These are phyloP conservation scores for Lipomyces starkeyi DNA, from an alignment of 805 yeast species.

Conservation along the genomic window DNA sequence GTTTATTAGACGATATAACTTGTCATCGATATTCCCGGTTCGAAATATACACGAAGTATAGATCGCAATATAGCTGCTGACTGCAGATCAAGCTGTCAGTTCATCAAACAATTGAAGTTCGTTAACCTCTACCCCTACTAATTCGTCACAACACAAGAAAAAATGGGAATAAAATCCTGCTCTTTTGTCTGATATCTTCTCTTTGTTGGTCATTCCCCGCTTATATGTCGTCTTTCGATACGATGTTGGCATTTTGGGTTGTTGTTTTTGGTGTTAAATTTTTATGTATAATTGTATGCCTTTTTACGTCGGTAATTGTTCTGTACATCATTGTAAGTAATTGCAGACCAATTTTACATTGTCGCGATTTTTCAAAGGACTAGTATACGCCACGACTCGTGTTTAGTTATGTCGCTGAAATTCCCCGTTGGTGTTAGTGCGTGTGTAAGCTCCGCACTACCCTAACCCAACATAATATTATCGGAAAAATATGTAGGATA, in stretches of 20 bases:
- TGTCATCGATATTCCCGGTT: not conserved
- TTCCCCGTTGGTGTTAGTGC: no score
- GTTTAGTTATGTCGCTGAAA: no score
- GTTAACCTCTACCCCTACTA: not conserved
- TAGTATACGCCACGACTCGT: no score
- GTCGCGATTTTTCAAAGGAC: not conserved
- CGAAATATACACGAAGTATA: not conserved
- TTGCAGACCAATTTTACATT: not conserved
- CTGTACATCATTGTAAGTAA: not conserved
- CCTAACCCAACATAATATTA: not conserved
- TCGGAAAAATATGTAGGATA: no score
- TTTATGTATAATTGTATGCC: not conserved
- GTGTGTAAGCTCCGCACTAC: not conserved
- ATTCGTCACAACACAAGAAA: no score
- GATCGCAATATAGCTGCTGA: not conserved
- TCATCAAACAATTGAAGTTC: not conserved
- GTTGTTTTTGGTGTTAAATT: not conserved
- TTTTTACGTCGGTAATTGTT: not conserved
- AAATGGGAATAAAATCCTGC: no score
- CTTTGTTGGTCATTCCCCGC: not conserved
- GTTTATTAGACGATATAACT: not conserved
- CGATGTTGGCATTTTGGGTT: not conserved
- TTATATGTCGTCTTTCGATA: not conserved
- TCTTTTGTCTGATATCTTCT: no score
- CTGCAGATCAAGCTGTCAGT: not conserved